Evolutionary conservation across 202 grass and related monocot species (phyloP).

Genomic region (Saccharum hybrid): DNA sequence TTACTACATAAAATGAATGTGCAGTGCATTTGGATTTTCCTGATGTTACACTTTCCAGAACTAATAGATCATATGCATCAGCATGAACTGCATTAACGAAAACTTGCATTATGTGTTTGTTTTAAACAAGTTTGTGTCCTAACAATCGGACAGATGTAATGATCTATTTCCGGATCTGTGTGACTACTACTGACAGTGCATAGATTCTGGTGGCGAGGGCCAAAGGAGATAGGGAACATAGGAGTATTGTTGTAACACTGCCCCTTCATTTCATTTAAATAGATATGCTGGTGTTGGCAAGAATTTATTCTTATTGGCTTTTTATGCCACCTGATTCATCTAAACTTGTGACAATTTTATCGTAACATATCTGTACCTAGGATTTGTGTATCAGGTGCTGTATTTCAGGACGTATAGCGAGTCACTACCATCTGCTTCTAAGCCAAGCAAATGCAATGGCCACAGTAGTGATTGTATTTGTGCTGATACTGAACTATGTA

Average conservation of each 20-base stretch:
- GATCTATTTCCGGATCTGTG: background rate
- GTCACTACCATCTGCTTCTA: slow-evolving; percentile 18
- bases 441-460: slow-evolving; percentile 22
- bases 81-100: background rate
- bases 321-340: background rate
- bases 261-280: slow-evolving; percentile 27
- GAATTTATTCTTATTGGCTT: background rate
- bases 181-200: slow-evolving; percentile 13
- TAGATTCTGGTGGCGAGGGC: background rate
- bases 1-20: background rate
- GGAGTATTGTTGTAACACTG: background rate
- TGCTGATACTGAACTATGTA: background rate
- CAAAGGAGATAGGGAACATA: slow-evolving; percentile 10
- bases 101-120: background rate
- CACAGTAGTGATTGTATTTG: slow-evolving; percentile 1
- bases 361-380: background rate
- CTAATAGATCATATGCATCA: background rate
- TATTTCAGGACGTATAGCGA: slow-evolving; percentile 10
- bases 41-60: slow-evolving; percentile 16
- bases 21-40: background rate
- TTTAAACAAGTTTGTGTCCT: background rate
- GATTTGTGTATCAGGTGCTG: slow-evolving; percentile 2
- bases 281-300: slow-evolving; percentile 14
- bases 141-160: background rate
- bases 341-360: slow-evolving; percentile 16